Percentiles rank a stretch among this genome's conserved stretches.
phyloP scores from a whole-genome alignment of 2,329 filamentous ascomycete genomes.

The Decorospora gaudefroyi region DNA sequence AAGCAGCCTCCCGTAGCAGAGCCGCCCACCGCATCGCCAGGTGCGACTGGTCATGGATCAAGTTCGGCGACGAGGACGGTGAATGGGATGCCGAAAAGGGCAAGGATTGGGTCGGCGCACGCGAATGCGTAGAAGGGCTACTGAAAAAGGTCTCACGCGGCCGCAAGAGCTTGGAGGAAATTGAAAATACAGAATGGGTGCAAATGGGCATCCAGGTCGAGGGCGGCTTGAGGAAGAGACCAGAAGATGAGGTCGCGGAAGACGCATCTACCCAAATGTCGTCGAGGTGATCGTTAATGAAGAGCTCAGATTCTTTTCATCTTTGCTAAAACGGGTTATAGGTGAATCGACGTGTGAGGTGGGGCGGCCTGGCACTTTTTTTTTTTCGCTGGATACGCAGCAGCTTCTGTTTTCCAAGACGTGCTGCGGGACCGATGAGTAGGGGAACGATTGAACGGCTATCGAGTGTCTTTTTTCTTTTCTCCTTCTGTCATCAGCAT shows the following conservation, averaged over 20 bases:
- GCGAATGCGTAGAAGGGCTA: constrained; percentile 79
- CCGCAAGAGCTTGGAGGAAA: constrained; percentile 74
- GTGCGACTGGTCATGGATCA: constrained; percentile 93
- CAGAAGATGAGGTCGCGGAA: constrained; percentile 52
- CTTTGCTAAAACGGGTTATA: constrained; percentile 4
- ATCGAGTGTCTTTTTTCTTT: too few relatives aligned
- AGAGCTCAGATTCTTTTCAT: constrained; percentile 7
- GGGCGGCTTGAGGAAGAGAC: constrained; percentile 58
- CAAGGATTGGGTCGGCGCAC: constrained; percentile 71
- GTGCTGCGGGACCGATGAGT: too few relatives aligned
- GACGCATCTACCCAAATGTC: constrained; percentile 17
- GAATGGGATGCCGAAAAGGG: constrained; percentile 77
- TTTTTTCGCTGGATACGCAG: too few relatives aligned
- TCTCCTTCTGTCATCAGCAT: too few relatives aligned
- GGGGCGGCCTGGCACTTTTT: too few relatives aligned
- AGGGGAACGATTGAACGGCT: too few relatives aligned
- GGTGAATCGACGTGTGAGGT: too few relatives aligned
- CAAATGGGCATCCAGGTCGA: constrained; percentile 71
- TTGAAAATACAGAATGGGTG: constrained; percentile 77
- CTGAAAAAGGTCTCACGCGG: constrained; percentile 77
- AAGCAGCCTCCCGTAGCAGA: constrained; percentile 72
- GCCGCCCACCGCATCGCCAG: constrained; percentile 94
- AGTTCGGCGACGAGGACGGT: constrained; percentile 80
- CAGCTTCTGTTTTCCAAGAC: too few relatives aligned
- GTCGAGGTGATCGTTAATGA: constrained; percentile 41